A percentile compares a stretch with the other conserved stretches of the same genome.
phyloP scores from a whole-genome alignment of 2,329 filamentous ascomycete genomes.

The Colletotrichum sansevieriae region DNA sequence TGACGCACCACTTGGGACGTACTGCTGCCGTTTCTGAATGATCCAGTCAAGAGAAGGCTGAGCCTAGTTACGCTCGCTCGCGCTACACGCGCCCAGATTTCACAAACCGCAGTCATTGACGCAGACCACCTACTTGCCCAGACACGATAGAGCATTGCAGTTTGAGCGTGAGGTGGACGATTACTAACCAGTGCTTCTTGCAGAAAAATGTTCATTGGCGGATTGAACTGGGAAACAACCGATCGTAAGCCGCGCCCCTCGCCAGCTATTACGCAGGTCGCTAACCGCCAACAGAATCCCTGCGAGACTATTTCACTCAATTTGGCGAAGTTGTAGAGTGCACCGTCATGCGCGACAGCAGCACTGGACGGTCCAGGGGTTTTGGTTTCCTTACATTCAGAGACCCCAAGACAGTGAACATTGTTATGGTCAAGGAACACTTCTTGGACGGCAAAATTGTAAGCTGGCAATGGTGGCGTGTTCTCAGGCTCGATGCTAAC shows the following conservation, averaged over 20 bases:
- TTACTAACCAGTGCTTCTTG: slow-evolving; percentile 39
- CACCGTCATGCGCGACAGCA: slow-evolving; percentile 98
- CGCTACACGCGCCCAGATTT: background rate
- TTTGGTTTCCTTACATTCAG: slow-evolving; percentile 99
- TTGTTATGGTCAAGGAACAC: slow-evolving; percentile 99
- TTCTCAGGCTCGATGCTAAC: background rate
- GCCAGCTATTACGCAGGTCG: slow-evolving; percentile 34
- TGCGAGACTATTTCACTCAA: slow-evolving; percentile 96
- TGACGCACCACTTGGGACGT: background rate
- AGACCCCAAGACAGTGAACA: slow-evolving; percentile 97
- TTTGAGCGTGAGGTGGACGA: background rate
- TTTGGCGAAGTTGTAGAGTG: slow-evolving; percentile 98
- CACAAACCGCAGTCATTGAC: background rate
- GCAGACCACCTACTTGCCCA: background rate
- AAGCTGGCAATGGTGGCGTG: slow-evolving; percentile 55
- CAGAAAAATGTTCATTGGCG: slow-evolving; percentile 99
- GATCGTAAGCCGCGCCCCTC: slow-evolving; percentile 77
- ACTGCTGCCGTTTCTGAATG: background rate
- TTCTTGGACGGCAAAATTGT: slow-evolving; percentile 98
- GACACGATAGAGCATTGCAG: slow-evolving; percentile 4
- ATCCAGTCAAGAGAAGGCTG: background rate
- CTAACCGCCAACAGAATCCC: slow-evolving; percentile 75
- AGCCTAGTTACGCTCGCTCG: background rate
- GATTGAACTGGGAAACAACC: slow-evolving; percentile 98
- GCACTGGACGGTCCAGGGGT: slow-evolving; percentile 91